Evolutionary conservation across 257 asterid genomes (phyloP).

Genomic region (Solanum okadae): DNA sequence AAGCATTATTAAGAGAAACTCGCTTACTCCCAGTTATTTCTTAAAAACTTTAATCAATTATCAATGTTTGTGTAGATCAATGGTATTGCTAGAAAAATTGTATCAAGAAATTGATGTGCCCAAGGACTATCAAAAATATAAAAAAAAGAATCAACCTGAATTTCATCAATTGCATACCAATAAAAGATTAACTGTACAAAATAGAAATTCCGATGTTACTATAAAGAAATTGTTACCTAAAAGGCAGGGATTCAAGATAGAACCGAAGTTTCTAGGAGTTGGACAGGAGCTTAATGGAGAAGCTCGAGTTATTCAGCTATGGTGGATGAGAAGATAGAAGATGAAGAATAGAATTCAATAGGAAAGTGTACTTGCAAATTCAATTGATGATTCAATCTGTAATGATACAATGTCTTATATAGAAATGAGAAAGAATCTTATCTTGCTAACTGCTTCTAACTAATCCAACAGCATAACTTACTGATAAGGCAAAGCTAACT

Average conservation of each 20-base stretch:
- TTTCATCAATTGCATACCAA: neutral
- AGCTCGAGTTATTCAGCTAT: neutral
- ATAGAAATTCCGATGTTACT: neutral
- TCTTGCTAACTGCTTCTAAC: no score
- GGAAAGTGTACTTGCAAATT: no score
- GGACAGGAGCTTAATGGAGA: neutral
- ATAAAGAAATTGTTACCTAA: neutral
- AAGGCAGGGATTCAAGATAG: neutral
- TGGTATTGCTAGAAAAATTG: neutral
- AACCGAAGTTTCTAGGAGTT: neutral
- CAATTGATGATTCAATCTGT: no score
- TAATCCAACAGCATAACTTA: no score
- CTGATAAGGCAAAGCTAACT: no score
- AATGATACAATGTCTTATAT: no score
- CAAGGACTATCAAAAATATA: neutral
- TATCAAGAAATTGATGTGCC: neutral
- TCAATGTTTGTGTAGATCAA: neutral
- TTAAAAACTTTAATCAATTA: neutral
- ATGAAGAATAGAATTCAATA: neutral
- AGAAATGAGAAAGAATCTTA: no score
- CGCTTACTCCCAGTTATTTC: constrained; percentile 5
- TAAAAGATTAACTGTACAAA: neutral
- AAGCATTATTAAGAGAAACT: neutral
- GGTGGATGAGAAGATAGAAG: neutral
- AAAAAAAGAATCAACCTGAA: neutral